Conservation (phyloP, 306 rosid species). For the Myrica gale region DNA sequence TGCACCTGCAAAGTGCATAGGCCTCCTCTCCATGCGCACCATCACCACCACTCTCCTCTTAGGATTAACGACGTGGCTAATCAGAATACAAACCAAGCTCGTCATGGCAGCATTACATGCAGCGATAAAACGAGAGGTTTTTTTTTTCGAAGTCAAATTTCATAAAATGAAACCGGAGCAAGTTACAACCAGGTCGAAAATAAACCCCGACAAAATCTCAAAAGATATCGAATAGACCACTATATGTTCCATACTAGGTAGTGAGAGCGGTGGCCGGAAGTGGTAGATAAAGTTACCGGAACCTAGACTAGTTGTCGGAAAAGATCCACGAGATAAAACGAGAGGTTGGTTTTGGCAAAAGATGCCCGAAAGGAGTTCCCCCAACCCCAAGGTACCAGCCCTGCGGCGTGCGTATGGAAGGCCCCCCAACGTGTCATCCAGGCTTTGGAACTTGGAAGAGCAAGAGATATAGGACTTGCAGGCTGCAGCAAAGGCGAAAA, state of each 20-base stretch:
- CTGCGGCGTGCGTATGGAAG: constrained; percentile 79
- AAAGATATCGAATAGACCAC: too few species aligned
- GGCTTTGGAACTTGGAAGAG: constrained; percentile 54
- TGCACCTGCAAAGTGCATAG: constrained; percentile 50
- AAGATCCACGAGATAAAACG: too few species aligned
- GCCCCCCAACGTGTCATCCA: constrained; percentile 73
- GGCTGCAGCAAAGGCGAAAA: constrained; percentile 50
- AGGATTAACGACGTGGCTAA: constrained; percentile 43
- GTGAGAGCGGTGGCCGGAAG: too few species aligned
- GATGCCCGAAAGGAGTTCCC: constrained; percentile 62
- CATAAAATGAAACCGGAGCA: too few species aligned
- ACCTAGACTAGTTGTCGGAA: too few species aligned
- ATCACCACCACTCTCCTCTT: constrained; percentile 72
- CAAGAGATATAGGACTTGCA: too few species aligned
- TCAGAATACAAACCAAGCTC: constrained; percentile 50
- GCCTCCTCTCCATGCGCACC: constrained; percentile 79
- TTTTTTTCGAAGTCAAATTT: too few species aligned
- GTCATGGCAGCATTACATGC: constrained; percentile 57
- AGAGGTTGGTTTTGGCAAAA: constrained; percentile 52
- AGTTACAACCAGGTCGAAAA: too few species aligned
- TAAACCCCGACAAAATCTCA: too few species aligned
- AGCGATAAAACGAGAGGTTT: constrained; percentile 48
- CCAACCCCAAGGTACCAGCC: constrained; percentile 57
- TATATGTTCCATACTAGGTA: too few species aligned
- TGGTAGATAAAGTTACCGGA: too few species aligned